Conservation (phyloP, 1,139 yeast species). For the Komagataea norvegica region DNA sequence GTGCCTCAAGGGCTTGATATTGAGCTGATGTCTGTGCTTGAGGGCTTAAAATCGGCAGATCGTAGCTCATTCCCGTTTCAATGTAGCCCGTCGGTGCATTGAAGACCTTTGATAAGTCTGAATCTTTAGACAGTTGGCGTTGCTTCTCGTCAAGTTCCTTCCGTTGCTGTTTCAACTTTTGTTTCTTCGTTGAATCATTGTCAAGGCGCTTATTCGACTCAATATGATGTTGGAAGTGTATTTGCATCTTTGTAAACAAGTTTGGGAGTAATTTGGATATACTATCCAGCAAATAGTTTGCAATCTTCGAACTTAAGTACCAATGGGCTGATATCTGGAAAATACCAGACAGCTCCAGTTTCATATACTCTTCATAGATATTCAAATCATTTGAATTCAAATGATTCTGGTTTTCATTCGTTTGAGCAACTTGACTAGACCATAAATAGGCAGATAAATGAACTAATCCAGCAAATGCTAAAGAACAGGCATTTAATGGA, state of each 20-base stretch:
- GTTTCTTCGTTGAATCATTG: constrained; percentile 4
- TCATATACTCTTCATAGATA: constrained; percentile 43
- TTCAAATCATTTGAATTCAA: constrained; percentile 32
- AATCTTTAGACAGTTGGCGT: not conserved
- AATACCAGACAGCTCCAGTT: constrained; percentile 42
- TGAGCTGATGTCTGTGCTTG: not conserved
- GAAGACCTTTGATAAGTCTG: constrained; percentile 2
- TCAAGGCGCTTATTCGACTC: constrained; percentile 8
- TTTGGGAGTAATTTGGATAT: constrained; percentile 31
- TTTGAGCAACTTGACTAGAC: constrained; percentile 27
- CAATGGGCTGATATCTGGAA: constrained; percentile 45
- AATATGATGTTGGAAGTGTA: constrained; percentile 18
- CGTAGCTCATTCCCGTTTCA: constrained; percentile 12
- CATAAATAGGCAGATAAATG: constrained; percentile 48
- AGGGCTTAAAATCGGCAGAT: constrained; percentile 5
- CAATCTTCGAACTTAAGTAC: constrained; percentile 43
- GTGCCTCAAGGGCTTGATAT: no score
- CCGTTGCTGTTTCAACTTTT: constrained; percentile 1
- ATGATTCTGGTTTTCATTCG: constrained; percentile 6
- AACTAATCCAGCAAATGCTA: constrained; percentile 46
- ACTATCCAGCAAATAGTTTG: constrained; percentile 41
- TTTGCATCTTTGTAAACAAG: constrained; percentile 26
- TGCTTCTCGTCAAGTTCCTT: not conserved
- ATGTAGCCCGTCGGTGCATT: constrained; percentile 10
- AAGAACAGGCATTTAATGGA: constrained; percentile 46